Evolutionary conservation across 345 rosid species (phyloP), one percentile per base, ranked within the genome.

Genomic region (Linum lewisii): DNA sequence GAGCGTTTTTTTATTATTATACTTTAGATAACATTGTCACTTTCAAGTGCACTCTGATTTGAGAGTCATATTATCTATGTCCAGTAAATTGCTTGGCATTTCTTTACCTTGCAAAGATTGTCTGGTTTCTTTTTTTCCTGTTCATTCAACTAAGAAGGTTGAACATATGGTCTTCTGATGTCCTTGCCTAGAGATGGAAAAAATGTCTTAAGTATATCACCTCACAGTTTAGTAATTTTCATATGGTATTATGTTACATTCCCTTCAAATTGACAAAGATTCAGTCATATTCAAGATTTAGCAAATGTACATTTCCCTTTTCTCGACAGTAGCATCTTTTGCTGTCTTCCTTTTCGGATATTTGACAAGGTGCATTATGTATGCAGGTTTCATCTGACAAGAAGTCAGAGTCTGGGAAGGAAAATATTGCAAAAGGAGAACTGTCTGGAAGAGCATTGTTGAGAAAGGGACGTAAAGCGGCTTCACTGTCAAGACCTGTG

Each of bases 401-500:
- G 73, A 89, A 84, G 68, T 61, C 67, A 61, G 80, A 72, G 69
- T 63, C 55, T 20, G 83, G 79, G 59, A 89, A 83, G 75, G 90
- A 81, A 74, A 83, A 73, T 72, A n/a, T 56, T 68, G 67, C 67
- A 65, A 77, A 70, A 63, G 81, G 73, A 72, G 86, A 72, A 64
- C 75, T 76, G 64, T 64, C 72, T 29, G 70, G 78, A 62, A 87
- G 66, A 69, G 61, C 53, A 66, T 79, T 82, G 59, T 73, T 78
- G 45, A 92, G 79, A 72, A 88, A 78, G 75, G 72, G 82, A 49
- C 79, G 54, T 25, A 83, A 79, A 79, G 68, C 81, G 45, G 66
- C 73, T 55, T 77, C 97, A 42, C 62, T 93, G 21, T 77, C 80
- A 65, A 81, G 99, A 81, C 99, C 99, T 57, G 91, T 93, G 63